These are phyloP conservation scores for Globisporangium mamillatum DNA, from an alignment of 352 stramenopile species.

Conservation along the genomic window DNA sequence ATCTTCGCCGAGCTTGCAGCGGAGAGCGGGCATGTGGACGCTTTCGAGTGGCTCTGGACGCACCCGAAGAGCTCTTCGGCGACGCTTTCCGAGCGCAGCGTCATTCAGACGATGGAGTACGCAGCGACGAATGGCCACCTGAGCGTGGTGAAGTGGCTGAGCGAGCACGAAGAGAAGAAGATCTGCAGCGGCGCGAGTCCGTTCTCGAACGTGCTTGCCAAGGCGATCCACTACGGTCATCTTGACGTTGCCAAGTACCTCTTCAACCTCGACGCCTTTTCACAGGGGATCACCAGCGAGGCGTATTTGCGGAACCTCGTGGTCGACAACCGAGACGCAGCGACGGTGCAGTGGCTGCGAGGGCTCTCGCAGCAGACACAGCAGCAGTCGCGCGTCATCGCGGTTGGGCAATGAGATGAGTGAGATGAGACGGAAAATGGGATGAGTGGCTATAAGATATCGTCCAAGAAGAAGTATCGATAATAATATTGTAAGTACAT, in stretches of 20 bases:
- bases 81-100: background rate
- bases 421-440: background rate
- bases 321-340: background rate
- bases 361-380: background rate
- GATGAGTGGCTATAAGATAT: background rate
- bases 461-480: background rate
- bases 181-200: background rate
- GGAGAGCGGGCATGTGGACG: background rate
- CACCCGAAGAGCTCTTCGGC: background rate
- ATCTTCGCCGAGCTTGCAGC: background rate
- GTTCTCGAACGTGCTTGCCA: background rate
- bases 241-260: background rate
- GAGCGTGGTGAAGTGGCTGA: background rate
- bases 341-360: background rate
- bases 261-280: background rate
- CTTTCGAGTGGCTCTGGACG: background rate
- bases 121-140: background rate
- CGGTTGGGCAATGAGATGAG: background rate
- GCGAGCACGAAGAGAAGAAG: background rate
- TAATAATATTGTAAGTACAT: background rate
- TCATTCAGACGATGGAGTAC: background rate
- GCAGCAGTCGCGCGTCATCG: background rate
- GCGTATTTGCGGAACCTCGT: background rate
- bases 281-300: background rate
- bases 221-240: background rate